A percentile compares a stretch with the other conserved stretches of the same genome.
These are phyloP conservation scores for Galeopsis tetrahit DNA, from an alignment of 257 asterid genomes.

Conservation along the genomic window DNA sequence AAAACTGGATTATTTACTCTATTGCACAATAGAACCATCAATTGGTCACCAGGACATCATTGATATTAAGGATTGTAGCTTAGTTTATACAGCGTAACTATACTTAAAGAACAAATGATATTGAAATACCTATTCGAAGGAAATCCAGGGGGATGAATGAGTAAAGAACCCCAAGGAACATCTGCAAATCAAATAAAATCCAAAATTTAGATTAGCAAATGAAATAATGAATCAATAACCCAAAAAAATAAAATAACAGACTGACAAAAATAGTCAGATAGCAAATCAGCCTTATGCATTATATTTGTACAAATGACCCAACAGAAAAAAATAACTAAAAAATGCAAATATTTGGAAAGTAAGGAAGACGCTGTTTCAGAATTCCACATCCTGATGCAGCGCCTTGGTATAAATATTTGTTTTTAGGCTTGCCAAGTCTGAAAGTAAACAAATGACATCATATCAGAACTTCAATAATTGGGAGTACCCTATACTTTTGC, in stretches of 20 bases:
- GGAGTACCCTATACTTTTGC: background rate
- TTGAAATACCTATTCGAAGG: slow-evolving; percentile 60
- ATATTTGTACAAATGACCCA: background rate
- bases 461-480: background rate
- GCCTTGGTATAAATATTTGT: background rate
- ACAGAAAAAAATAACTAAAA: background rate
- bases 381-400: background rate
- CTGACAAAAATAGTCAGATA: background rate
- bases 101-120: slow-evolving; percentile 4
- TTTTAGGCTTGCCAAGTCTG: slow-evolving; percentile 6
- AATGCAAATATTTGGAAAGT: background rate
- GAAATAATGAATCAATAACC: slow-evolving; percentile 6
- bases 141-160: slow-evolving; percentile 69
- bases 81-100: background rate
- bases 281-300: background rate
- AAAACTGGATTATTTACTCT: background rate
- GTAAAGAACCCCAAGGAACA: slow-evolving; percentile 67
- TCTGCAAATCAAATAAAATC: slow-evolving; percentile 47
- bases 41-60: background rate
- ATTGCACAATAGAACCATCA: background rate
- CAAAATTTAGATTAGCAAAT: slow-evolving; percentile 28
- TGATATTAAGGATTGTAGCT: background rate
- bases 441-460: background rate
- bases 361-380: slow-evolving; percentile 7
- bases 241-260: background rate